Conservation (phyloP, 2,329 filamentous ascomycete genomes). For the Calonectria pteridis region DNA sequence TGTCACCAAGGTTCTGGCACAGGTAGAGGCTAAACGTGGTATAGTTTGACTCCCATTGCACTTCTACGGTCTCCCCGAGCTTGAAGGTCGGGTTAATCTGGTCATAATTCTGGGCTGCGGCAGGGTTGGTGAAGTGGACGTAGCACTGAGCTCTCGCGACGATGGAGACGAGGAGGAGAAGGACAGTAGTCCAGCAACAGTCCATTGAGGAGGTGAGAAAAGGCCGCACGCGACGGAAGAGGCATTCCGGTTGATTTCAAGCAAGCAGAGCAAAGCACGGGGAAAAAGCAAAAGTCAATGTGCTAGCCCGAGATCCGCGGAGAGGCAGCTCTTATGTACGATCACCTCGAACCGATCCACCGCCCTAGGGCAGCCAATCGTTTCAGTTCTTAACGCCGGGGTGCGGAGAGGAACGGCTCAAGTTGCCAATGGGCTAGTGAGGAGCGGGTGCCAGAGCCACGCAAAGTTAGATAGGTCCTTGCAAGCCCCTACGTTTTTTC, state of each 20-base stretch:
- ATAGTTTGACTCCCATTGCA: background rate
- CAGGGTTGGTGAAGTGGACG: background rate
- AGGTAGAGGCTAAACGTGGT: background rate
- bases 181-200: background rate
- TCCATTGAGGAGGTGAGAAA: background rate
- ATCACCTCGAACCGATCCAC: background rate
- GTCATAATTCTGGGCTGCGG: background rate
- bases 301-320: background rate
- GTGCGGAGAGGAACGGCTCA: background rate
- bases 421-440: background rate
- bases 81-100: background rate
- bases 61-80: background rate
- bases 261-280: background rate
- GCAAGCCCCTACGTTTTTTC: background rate
- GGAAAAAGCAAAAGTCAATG: background rate
- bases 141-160: background rate
- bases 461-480: background rate
- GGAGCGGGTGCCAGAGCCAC: background rate
- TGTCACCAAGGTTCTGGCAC: background rate
- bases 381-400: background rate
- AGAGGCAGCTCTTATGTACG: background rate
- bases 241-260: background rate
- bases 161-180: background rate
- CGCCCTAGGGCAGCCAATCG: background rate
- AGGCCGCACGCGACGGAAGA: background rate